Evolutionary conservation across 495 filamentous ascomycete genomes (phyloP), one percentile per base, ranked within the genome.

Genomic region (Aspergillus saccharolyticus): DNA sequence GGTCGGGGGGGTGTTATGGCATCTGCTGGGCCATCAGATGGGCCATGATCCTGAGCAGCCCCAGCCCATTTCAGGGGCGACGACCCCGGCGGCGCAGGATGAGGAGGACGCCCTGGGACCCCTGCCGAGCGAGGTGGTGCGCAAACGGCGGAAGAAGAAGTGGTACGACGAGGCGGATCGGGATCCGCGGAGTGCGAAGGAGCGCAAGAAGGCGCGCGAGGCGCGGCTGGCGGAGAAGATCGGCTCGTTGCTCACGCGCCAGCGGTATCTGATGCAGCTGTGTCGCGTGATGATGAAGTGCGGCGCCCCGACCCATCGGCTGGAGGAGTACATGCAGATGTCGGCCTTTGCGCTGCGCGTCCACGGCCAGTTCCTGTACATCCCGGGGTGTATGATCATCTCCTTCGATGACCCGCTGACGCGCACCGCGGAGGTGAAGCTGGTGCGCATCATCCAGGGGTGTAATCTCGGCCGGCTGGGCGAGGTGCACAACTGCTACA

Each of bases 331-430:
- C 68, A 87, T 97, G 87, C 83, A 81, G 53, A 95, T 92, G 90
- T 89, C 89, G 9, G 88, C 92, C 10, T 80, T 88, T 4, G 90
- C 94, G 14, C 82, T 97, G n/a, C 87, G 90, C 65, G 90, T 96
- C 21, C 89, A 96, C 43, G 89, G 86, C 47, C 92, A 96, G 61
- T 96, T 94, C 66, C 72, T 96, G 44, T 96, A 96, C 69, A 84
- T 96, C 4, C 93, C 93, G 0, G 90, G 90, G 5, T 94, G 89
- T 62, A 97, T 96, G 93, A 89, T 97, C 66, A 88, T 96, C 68
- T 91, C 90, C 0, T 96, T 97, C 65, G 92, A 96, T 63, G 93
- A 97, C 71, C 82, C 84, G 20, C 80, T 84, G 15, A 95, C 90
- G 1, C 93, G 96, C 63, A 96, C 93, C 0, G 90, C 90, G 6